phyloP scores from a whole-genome alignment of 441 rosid species.

The Erodium trifolium region DNA sequence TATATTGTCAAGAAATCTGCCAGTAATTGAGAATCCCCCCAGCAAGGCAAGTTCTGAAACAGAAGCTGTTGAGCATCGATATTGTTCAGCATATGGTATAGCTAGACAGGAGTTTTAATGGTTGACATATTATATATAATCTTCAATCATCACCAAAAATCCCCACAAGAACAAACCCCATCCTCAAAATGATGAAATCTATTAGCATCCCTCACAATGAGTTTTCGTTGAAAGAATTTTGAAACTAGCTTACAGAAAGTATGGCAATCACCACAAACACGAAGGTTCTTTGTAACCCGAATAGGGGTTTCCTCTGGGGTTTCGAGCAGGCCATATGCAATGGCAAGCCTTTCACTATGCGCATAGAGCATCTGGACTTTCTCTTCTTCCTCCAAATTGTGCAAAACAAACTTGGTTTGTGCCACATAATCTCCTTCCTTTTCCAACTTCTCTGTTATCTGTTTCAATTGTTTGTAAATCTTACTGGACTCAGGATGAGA shows the following conservation, averaged over 20 bases:
- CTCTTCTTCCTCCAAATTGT: conserved; percentile 50
- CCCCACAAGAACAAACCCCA: conserved; percentile 74
- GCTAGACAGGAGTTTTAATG: too few relatives aligned
- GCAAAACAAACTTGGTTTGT: conserved; percentile 58
- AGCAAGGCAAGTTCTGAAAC: not conserved
- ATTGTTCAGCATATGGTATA: too few relatives aligned
- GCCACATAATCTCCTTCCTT: conserved; percentile 61
- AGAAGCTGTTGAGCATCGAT: too few relatives aligned
- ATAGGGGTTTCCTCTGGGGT: conserved; percentile 37
- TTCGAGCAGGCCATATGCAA: conserved; percentile 55
- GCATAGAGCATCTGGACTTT: conserved; percentile 60
- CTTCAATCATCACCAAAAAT: conserved; percentile 44
- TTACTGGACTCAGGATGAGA: conserved; percentile 46
- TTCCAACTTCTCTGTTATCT: conserved; percentile 46
- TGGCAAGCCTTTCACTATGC: conserved; percentile 84
- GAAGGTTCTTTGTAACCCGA: conserved; percentile 64
- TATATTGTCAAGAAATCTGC: not conserved
- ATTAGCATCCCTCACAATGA: conserved; percentile 69
- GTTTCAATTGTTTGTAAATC: conserved; percentile 43
- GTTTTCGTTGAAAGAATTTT: conserved; percentile 38
- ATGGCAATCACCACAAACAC: conserved; percentile 84
- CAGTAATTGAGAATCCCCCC: not conserved
- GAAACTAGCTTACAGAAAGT: conserved; percentile 70
- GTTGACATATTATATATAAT: too few relatives aligned
- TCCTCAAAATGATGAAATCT: conserved; percentile 77